Conservation (phyloP, 305 asterid species). For the Fraxinus platypoda region DNA sequence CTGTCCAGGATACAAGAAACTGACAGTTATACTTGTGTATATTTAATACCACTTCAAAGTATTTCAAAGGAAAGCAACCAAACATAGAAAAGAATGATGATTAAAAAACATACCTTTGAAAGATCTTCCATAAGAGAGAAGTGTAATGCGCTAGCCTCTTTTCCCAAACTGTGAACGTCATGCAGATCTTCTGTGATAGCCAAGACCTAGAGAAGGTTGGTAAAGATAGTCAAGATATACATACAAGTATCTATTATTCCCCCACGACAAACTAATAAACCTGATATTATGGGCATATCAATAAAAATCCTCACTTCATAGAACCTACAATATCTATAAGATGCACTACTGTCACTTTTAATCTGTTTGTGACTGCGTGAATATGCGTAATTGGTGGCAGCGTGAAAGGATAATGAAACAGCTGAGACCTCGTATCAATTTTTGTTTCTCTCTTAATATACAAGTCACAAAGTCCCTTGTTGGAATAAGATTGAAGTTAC, state of each 20-base stretch:
- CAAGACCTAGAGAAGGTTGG: conserved; percentile 61
- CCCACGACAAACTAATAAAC: not conserved
- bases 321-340: not conserved
- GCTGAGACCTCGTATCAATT: not conserved
- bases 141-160: conserved; percentile 91
- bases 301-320: not conserved
- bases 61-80: conserved; percentile 25
- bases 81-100: conserved; percentile 16
- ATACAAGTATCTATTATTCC: not conserved
- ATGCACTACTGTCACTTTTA: not conserved
- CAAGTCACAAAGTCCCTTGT: not conserved
- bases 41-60: conserved; percentile 13
- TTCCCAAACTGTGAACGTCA: conserved; percentile 88
- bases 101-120: conserved; percentile 61
- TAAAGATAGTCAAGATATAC: conserved; percentile 3
- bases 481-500: not conserved
- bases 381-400: not conserved
- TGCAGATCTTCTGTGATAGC: conserved; percentile 95
- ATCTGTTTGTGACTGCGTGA: not conserved
- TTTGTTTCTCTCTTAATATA: not conserved
- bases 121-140: conserved; percentile 77
- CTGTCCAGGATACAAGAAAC: conserved; percentile 49
- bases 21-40: conserved; percentile 19
- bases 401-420: conserved; percentile 6
- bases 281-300: not conserved